These are phyloP conservation scores for Venturia carpophila DNA, from an alignment of 2,329 filamentous ascomycete genomes.

Conservation along the genomic window DNA sequence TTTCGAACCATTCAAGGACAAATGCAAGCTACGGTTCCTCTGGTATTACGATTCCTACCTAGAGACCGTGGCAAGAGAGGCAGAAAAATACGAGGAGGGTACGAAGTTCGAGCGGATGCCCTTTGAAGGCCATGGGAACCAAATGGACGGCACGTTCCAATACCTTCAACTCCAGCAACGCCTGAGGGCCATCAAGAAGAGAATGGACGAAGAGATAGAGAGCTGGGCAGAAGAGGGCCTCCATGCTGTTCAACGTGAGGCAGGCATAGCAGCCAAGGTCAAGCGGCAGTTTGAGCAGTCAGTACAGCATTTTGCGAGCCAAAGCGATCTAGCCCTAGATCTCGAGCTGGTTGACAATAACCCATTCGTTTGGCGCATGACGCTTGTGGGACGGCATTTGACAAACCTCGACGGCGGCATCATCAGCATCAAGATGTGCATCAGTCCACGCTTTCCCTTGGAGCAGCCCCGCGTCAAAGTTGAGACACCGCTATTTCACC, in stretches of 20 bases:
- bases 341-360: constrained; percentile 71
- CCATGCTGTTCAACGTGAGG: constrained; percentile 54
- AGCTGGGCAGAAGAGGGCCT: constrained; percentile 65
- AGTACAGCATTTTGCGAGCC: constrained; percentile 62
- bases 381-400: constrained; percentile 86
- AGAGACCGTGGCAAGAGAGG: constrained; percentile 57
- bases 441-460: constrained; percentile 79
- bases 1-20: constrained; percentile 82
- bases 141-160: constrained; percentile 80
- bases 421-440: constrained; percentile 69
- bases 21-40: constrained; percentile 83
- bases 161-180: constrained; percentile 67
- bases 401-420: constrained; percentile 88
- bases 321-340: constrained; percentile 63
- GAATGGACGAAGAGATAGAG: constrained; percentile 62
- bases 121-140: constrained; percentile 70
- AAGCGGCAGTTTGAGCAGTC: constrained; percentile 80
- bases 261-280: constrained; percentile 71
- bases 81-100: constrained; percentile 54
- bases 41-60: constrained; percentile 95
- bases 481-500: constrained; percentile 77
- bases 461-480: constrained; percentile 80
- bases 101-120: constrained; percentile 71
- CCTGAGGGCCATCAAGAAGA: constrained; percentile 58
- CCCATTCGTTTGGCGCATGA: constrained; percentile 81